These are phyloP conservation scores for Protomyces inouyei DNA, from an alignment of 1,139 yeast species.

Conservation along the genomic window DNA sequence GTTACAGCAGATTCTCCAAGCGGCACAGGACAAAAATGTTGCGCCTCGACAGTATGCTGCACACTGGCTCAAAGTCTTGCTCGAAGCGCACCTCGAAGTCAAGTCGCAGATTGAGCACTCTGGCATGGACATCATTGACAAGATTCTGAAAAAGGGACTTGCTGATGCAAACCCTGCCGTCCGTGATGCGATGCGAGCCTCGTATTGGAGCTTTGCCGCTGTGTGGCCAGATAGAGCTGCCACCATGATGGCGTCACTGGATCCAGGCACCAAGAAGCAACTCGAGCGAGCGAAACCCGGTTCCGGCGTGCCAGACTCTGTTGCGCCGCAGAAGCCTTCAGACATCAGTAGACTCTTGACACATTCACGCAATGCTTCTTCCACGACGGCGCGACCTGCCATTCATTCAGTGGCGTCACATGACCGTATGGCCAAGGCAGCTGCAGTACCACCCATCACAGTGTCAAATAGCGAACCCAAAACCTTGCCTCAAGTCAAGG, in stretches of 20 bases:
- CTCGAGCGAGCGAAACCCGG: constrained; percentile 54
- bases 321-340: neutral
- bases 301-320: neutral
- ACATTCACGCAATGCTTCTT: neutral
- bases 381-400: neutral
- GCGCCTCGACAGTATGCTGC: constrained; percentile 68
- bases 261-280: constrained; percentile 50
- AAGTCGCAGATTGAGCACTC: constrained; percentile 42
- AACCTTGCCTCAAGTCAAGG: neutral
- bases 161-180: constrained; percentile 78
- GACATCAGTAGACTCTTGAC: neutral
- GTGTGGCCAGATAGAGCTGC: constrained; percentile 46
- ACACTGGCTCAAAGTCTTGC: constrained; percentile 60
- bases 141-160: constrained; percentile 56
- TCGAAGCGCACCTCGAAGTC: constrained; percentile 46
- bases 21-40: constrained; percentile 62
- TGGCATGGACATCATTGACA: constrained; percentile 49
- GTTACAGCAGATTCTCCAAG: constrained; percentile 49
- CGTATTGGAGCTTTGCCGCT: constrained; percentile 66
- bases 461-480: neutral
- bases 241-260: constrained; percentile 44
- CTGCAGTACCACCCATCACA: neutral
- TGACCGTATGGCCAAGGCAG: neutral
- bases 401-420: neutral
- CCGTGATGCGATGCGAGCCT: constrained; percentile 65